Base-by-base conservation (phyloP, 306 rosid species). In the Prunus campanulata region DNA sequence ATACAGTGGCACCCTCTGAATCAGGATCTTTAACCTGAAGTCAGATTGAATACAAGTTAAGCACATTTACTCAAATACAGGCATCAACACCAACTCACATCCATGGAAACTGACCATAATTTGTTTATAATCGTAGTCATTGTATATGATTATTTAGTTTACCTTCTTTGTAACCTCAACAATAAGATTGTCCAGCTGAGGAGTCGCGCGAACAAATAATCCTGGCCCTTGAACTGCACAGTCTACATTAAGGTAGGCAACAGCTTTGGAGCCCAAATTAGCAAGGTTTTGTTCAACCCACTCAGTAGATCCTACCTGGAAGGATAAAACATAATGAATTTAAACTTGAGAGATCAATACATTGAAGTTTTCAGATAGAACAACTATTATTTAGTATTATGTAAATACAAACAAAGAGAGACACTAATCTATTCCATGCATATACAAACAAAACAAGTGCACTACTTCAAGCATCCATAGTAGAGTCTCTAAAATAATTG, bases 171-270 rank as follows among this genome's bases (percentile, higher is more conserved):
- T 89, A 81, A 92, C 90, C 88, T 95, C 96, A 51, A 77, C 82
- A 74, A 95, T 72, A 75, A 95, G 93, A 79, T 67, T 85, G 83
- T 95, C 98, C 22, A 95, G 89, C 84, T 95, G 98, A 86, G 98
- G 98, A 79, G 97, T 92, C 1, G 98, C 86, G 48, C 96, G 83
- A 79, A 90, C 87, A 79, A 88, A 90, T 79, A 95, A 87, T 51
- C 93, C 97, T 10, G 96, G 89, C 47, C 98, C 98, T 82, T 92
- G 97, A 72, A 86, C 98, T 32, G 98, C 98, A 74, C 98, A 92
- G 50, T 95, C 98, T 59, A 95, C 98, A 82, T 95, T 95, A 74
- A 95, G 96, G 82, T 95, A 95, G 49, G 97, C 96, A 42, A 95
- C 87, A 13, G 95, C 94, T 87, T 90, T 90, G 67, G 96, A 71